A percentile compares a stretch with the other conserved stretches of the same genome.
phyloP scores from a whole-genome alignment of 345 rosid genomes.

The Eucalyptus fibrosa region DNA sequence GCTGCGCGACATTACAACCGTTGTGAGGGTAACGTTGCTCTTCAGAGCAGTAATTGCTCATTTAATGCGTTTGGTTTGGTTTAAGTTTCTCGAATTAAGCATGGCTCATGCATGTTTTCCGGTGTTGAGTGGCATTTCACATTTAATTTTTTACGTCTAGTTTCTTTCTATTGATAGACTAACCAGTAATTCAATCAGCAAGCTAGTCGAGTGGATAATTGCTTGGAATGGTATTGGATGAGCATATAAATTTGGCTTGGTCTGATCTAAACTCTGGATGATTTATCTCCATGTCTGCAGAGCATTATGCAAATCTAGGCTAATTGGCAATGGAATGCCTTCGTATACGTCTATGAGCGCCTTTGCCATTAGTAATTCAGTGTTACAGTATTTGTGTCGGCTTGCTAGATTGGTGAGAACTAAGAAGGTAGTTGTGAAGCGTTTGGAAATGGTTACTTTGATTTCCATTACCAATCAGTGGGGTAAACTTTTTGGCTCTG shows the following conservation, averaged over 20 bases:
- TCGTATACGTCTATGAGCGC: background rate
- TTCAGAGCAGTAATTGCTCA: background rate
- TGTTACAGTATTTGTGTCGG: background rate
- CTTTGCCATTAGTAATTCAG: background rate
- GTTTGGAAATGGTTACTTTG: background rate
- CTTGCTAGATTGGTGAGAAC: background rate
- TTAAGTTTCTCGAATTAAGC: background rate
- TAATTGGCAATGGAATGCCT: background rate
- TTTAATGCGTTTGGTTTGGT: background rate
- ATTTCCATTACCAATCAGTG: background rate
- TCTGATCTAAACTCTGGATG: background rate
- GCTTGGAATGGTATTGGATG: background rate
- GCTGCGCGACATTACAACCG: constrained; percentile 52
- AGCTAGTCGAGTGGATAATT: background rate
- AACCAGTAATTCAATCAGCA: background rate
- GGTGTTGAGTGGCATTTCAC: background rate
- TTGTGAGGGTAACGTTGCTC: constrained; percentile 35
- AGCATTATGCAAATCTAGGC: background rate
- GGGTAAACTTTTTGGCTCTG: background rate
- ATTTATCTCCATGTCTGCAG: background rate
- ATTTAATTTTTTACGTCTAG: background rate
- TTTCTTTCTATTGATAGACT: background rate
- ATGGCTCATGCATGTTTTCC: background rate
- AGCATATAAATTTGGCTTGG: background rate
- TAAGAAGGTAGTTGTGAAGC: background rate